Percentiles rank a stretch among this genome's conserved stretches.
Conservation (phyloP, 371 early-diverging fungal species). For the Mortierella sp. region DNA sequence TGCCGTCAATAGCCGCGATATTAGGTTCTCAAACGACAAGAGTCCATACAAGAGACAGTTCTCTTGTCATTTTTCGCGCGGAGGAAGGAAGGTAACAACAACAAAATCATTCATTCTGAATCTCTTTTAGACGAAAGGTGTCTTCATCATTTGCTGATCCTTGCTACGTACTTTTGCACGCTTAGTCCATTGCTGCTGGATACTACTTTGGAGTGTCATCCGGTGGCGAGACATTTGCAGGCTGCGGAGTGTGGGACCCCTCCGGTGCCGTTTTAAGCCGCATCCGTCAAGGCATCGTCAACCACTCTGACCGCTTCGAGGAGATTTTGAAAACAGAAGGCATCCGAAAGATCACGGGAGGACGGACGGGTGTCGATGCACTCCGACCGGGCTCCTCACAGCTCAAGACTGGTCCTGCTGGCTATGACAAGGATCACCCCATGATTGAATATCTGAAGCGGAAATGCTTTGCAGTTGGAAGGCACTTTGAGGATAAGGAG, state of each 20-base stretch:
- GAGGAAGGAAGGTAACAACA: conserved; percentile 58
- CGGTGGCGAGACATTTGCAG: conserved; percentile 55
- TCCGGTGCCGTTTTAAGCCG: conserved; percentile 41
- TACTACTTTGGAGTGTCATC: conserved; percentile 62
- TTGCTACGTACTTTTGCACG: no score
- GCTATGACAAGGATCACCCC: conserved; percentile 63
- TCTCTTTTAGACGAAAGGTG: no score
- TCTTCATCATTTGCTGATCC: background rate
- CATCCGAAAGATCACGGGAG: conserved; percentile 57
- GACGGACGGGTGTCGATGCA: conserved; percentile 56
- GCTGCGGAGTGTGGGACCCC: conserved; percentile 64
- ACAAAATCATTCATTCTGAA: background rate
- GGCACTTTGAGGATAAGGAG: conserved; percentile 61
- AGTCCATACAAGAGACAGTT: conserved; percentile 65
- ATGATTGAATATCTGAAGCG: conserved; percentile 64
- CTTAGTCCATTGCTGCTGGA: conserved; percentile 58
- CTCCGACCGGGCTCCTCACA: conserved; percentile 45
- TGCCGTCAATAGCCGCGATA: conserved; percentile 57
- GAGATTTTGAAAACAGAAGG: conserved; percentile 60
- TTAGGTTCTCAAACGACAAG: conserved; percentile 69
- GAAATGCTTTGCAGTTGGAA: conserved; percentile 60
- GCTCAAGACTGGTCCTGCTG: conserved; percentile 60
- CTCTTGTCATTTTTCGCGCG: conserved; percentile 60
- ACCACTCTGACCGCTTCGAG: conserved; percentile 57
- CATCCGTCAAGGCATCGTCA: conserved; percentile 59